A percentile compares a stretch with the other conserved stretches of the same genome.
phyloP scores from a whole-genome alignment of 495 filamentous ascomycete genomes.

The Cercophora newfieldiana region DNA sequence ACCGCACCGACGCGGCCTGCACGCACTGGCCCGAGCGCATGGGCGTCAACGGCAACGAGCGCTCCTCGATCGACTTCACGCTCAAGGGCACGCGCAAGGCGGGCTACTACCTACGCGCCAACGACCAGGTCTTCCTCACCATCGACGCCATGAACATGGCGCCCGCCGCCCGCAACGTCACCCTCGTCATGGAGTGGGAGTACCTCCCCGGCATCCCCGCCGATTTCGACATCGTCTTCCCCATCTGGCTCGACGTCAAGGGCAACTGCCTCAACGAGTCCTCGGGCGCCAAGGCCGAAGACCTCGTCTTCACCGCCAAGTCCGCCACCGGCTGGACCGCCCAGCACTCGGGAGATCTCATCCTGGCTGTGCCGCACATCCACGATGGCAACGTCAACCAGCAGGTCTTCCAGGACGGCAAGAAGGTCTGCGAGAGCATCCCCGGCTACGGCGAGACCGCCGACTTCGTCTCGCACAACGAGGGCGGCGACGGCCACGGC shows the following conservation, averaged over 20 bases:
- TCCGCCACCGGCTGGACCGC: neutral
- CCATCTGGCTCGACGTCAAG: constrained; percentile 19
- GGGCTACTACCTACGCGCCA: constrained; percentile 14
- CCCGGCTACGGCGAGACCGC: constrained; percentile 18
- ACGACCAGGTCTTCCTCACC: constrained; percentile 5
- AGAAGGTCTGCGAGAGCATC: constrained; percentile 8
- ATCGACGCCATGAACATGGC: constrained; percentile 15
- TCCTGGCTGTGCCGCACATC: constrained; percentile 16
- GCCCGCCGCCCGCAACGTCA: neutral
- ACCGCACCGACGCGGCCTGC: constrained; percentile 15
- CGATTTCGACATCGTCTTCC: constrained; percentile 14
- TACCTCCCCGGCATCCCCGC: neutral
- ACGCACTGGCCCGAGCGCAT: constrained; percentile 17
- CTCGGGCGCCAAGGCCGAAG: neutral
- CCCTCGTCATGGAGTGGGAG: constrained; percentile 16
- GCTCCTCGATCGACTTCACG: constrained; percentile 14
- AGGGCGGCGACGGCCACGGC: constrained; percentile 2
- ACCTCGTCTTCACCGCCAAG: constrained; percentile 5
- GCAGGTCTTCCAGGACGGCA: constrained; percentile 6
- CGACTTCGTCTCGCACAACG: constrained; percentile 14
- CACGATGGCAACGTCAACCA: constrained; percentile 18
- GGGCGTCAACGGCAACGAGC: constrained; percentile 16
- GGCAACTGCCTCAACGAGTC: constrained; percentile 17
- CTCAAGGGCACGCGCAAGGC: constrained; percentile 20
- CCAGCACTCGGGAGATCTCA: neutral